Conservation (phyloP, 2,329 filamentous ascomycete genomes). For the Sclerotinia spermophila region DNA sequence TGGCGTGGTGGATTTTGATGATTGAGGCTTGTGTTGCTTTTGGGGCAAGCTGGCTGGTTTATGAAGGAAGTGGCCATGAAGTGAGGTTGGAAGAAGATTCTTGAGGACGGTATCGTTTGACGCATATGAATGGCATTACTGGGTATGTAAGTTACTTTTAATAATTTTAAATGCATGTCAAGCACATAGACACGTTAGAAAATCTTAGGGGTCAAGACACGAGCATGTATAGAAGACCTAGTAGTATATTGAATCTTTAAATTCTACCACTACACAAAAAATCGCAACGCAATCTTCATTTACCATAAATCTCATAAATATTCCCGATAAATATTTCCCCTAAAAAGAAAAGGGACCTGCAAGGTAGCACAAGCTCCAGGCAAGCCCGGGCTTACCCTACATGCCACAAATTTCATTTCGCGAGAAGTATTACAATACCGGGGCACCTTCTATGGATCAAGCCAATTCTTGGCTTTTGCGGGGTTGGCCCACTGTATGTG, state of each 20-base stretch:
- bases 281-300: background rate
- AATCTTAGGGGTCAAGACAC: background rate
- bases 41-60: background rate
- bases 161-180: background rate
- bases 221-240: background rate
- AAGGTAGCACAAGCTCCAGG: background rate
- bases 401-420: background rate
- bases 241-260: background rate
- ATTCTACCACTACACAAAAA: background rate
- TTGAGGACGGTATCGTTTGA: background rate
- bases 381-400: background rate
- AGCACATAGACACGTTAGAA: background rate
- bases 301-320: background rate
- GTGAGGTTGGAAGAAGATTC: background rate
- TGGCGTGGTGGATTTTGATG: conserved; percentile 2
- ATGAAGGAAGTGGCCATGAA: conserved; percentile 10
- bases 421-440: background rate
- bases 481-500: background rate
- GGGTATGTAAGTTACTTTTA: background rate
- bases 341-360: too few relatives aligned
- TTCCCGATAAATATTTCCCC: background rate
- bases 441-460: too few relatives aligned
- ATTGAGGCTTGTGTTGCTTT: background rate
- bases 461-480: background rate
- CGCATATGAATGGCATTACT: background rate